These are phyloP conservation scores for Pseudopyrenochaeta lycopersici DNA, from an alignment of 2,329 filamentous ascomycete species.

Conservation along the genomic window DNA sequence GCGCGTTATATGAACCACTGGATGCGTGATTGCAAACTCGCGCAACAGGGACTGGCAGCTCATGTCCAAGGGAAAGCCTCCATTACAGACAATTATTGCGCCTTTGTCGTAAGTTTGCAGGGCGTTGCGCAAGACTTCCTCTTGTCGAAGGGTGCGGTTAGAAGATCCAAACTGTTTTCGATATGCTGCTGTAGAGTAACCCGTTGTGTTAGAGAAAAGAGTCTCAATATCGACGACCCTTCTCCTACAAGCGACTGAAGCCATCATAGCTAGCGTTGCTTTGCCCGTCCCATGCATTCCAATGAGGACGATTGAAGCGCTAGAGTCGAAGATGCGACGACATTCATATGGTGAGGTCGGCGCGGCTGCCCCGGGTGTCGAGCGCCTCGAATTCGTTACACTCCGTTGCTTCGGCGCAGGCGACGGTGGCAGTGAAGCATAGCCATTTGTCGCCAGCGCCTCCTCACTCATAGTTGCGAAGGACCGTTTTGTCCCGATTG, in stretches of 20 bases:
- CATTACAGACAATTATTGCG: conserved; percentile 75
- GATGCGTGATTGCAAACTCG: conserved; percentile 71
- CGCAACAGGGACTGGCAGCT: conserved; percentile 67
- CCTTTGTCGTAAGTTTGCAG: conserved; percentile 66
- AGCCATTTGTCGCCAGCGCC: conserved; percentile 16
- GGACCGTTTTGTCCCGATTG: conserved; percentile 39
- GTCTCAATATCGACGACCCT: conserved; percentile 74
- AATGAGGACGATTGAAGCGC: conserved; percentile 76
- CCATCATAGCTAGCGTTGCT: conserved; percentile 77
- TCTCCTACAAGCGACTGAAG: conserved; percentile 73
- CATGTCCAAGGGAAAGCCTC: conserved; percentile 70
- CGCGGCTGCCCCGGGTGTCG: conserved; percentile 31
- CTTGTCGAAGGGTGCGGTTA: conserved; percentile 70
- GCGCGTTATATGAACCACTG: conserved; percentile 75
- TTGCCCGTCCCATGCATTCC: conserved; percentile 81
- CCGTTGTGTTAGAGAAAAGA: conserved; percentile 70
- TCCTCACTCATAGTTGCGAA: conserved; percentile 36
- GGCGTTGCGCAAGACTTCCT: conserved; percentile 68
- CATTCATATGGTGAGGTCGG: conserved; percentile 28
- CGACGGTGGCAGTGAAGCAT: conserved; percentile 18
- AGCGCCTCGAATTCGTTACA: conserved; percentile 22
- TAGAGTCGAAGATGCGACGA: conserved; percentile 59
- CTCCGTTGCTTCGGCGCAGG: conserved; percentile 17
- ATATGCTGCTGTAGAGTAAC: conserved; percentile 68
- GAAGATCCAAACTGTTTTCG: conserved; percentile 69